Evolutionary conservation across 2,329 filamentous ascomycete genomes (phyloP).

Genomic region (Macrophomina tecta): DNA sequence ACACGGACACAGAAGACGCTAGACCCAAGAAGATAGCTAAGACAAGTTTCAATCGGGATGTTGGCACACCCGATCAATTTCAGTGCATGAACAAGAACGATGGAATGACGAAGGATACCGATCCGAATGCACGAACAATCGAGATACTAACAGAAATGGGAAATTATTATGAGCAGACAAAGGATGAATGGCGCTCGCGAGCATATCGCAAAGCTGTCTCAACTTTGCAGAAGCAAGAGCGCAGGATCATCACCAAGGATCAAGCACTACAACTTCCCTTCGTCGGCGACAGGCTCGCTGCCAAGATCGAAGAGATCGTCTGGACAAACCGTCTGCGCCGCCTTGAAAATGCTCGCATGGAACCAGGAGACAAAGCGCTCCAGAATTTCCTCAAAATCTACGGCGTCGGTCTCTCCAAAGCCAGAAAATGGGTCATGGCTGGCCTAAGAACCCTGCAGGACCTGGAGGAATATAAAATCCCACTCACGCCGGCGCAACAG

Average conservation of each 20-base stretch:
- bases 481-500: slow-evolving; percentile 71
- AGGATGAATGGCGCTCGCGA: slow-evolving; percentile 76
- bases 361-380: slow-evolving; percentile 69
- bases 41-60: slow-evolving; percentile 26
- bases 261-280: slow-evolving; percentile 71
- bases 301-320: slow-evolving; percentile 90
- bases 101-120: slow-evolving; percentile 51
- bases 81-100: slow-evolving; percentile 66
- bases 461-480: slow-evolving; percentile 61
- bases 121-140: slow-evolving; percentile 79
- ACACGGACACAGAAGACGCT: slow-evolving; percentile 37
- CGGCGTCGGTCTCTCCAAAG: slow-evolving; percentile 73
- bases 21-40: slow-evolving; percentile 34
- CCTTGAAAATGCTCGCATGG: slow-evolving; percentile 72
- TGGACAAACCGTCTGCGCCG: slow-evolving; percentile 73
- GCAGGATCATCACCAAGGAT: slow-evolving; percentile 69
- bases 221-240: slow-evolving; percentile 70
- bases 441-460: slow-evolving; percentile 79
- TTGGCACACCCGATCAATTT: slow-evolving; percentile 49
- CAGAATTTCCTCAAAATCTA: slow-evolving; percentile 79
- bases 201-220: slow-evolving; percentile 80
- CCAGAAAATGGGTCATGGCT: slow-evolving; percentile 75
- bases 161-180: slow-evolving; percentile 74
- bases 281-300: slow-evolving; percentile 75
- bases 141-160: slow-evolving; percentile 79